A percentile compares a stretch with the other conserved stretches of the same genome.
Conservation (phyloP, 768 basidiomycete genomes). For the Clavaria fumosa region DNA sequence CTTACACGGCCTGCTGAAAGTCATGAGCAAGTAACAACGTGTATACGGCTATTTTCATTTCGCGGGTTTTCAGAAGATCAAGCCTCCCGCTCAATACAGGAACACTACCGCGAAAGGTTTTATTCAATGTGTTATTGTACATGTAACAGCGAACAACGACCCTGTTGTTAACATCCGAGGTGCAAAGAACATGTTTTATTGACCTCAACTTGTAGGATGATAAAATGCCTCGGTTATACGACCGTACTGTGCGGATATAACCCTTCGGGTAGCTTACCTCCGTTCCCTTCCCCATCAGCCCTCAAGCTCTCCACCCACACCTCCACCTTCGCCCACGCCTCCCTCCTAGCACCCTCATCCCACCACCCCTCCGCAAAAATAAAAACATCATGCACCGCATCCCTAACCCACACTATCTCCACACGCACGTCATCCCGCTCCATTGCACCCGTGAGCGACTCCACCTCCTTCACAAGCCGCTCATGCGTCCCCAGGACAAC, state of each 20-base stretch:
- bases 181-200: too few relatives aligned
- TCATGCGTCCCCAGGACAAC: conserved; percentile 37
- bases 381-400: conserved; percentile 31
- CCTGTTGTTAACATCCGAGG: too few relatives aligned
- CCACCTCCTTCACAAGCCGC: conserved; percentile 33
- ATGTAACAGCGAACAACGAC: too few relatives aligned
- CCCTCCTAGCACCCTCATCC: conserved; percentile 23
- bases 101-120: conserved; percentile 1
- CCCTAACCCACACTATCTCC: conserved; percentile 20
- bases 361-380: conserved; percentile 30
- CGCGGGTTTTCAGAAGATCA: too few relatives aligned
- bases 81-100: not conserved
- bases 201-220: too few relatives aligned
- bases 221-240: too few relatives aligned
- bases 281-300: too few relatives aligned
- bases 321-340: conserved; percentile 23
- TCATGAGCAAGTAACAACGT: conserved; percentile 21
- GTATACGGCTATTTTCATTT: too few relatives aligned
- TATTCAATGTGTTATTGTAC: not conserved
- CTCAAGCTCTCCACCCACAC: conserved; percentile 23
- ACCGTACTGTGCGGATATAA: too few relatives aligned
- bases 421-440: conserved; percentile 23
- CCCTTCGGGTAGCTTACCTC: too few relatives aligned
- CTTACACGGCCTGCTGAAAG: conserved; percentile 27
- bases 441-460: conserved; percentile 26